phyloP scores from a whole-genome alignment of 805 yeast genomes.

The Yamadazyma paraphyllophila region DNA sequence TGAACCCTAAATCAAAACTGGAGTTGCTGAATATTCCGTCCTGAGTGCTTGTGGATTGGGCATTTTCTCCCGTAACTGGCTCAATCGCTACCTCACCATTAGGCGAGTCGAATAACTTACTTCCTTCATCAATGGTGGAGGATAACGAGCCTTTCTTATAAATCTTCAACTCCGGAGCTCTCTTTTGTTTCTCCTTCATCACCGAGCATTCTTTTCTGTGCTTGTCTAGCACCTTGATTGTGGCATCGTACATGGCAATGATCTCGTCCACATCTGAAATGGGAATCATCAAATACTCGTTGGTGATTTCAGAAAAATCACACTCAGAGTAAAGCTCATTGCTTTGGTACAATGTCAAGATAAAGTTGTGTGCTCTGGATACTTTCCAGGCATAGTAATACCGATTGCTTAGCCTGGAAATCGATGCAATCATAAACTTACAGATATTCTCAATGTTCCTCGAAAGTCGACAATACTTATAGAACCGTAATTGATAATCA shows the following conservation, averaged over 20 bases:
- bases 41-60: too few species aligned
- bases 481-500: constrained; percentile 20
- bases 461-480: constrained; percentile 24
- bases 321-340: constrained; percentile 23
- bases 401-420: constrained; percentile 48
- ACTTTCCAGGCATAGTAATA: constrained; percentile 71
- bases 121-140: background rate
- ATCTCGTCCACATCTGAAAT: constrained; percentile 28
- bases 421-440: constrained; percentile 21
- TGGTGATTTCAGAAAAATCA: constrained; percentile 7
- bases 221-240: constrained; percentile 15
- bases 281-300: constrained; percentile 14
- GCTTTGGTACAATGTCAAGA: constrained; percentile 34
- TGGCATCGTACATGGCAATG: constrained; percentile 17
- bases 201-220: background rate
- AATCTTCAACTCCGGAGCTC: background rate
- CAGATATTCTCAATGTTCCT: constrained; percentile 21
- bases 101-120: too few species aligned
- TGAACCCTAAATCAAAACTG: background rate
- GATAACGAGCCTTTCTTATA: background rate
- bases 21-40: background rate
- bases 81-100: background rate
- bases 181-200: background rate
- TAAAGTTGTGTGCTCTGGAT: constrained; percentile 51
- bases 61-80: background rate